Evolutionary conservation across 129 eudicot genomes (phyloP), one percentile per base, ranked within the genome.

Genomic region (Saussurea involucrata): DNA sequence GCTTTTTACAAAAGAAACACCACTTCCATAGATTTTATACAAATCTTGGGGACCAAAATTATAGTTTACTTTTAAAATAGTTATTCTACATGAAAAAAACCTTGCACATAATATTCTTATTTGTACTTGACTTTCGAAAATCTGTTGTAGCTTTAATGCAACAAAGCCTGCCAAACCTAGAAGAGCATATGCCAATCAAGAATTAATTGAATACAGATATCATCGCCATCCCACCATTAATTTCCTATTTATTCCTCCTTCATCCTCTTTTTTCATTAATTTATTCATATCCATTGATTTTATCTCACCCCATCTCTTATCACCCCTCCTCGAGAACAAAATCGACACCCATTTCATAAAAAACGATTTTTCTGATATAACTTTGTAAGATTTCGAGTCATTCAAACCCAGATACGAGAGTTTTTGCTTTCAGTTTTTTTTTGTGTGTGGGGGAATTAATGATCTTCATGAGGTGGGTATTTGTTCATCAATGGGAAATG

Each of bases 401-500:
- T 66, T 66, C 60, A 73, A 66, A 53, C 75, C 79, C 74, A 80
- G 44, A 80, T 24, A 66, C 66, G 64, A 71, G 31, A 42, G 24
- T 25, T 65, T 4, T 4, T 61, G 78, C 15, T 63, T 71, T 71
- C 29, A 21, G 13, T 69, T 58, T 13, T 21, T 69, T 58, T n/a
- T n/a, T n/a, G n/a, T n/a, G n/a, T 8, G 61, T 37, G 37, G 60
- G 37, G 24, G n/a, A 71, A 21, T 72, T 80, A 33, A 80, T 32
- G 61, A 73, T 80, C 69, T 80, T 80, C 63, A 80, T 80, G 84
- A 80, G 75, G 80, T 84, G 91, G 91, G 75, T 83, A 22, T 55
- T 79, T 60, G 76, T 76, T 77, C 32, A 76, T 28, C 34, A 83
- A 95, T 95, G 98, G 98, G 98, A 20, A 95, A 91, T 80, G 93